Base-by-base conservation (phyloP, 2,329 filamentous ascomycete genomes). In the Colletotrichum noveboracense region DNA sequence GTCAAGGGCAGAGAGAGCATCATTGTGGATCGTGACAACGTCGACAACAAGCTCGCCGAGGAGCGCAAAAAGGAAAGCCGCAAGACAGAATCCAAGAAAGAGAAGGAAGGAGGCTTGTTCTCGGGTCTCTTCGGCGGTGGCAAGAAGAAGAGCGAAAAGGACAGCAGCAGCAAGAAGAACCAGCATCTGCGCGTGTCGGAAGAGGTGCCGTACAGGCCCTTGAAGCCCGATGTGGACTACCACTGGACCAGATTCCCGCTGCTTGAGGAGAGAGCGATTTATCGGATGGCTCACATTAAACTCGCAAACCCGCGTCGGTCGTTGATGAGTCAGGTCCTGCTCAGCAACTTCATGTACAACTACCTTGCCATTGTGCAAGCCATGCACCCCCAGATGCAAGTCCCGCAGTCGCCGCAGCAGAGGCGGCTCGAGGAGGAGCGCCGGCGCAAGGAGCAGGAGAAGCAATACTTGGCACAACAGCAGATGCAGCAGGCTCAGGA, bases 281-380 rank as follows among this genome's bases (percentile, higher is more conserved):
- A 99, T 85, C 93, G 97, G 76, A 98, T 99, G 95, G 97, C 97
- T 21, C 97, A 99, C 83, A 97, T 98, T 86, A 99, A 99, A 85
- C 91, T 99, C 76, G 97, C 97, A n/a, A 98, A 99, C 82, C 97
- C 97, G 48, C 93, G 96, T 60, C 93, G 97, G 71, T 94, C 96
- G 55, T 87, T 99, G 67, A 94, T 98, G 82, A 98, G 96, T 76
- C 97, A 99, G 84, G 97, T 99, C 26, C 89, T 99, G 75, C 91
- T 99, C 79, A 98, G 96, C 86, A 99, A 99, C 84, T 99, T 99
- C 85, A 99, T 99, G 97, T 99, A 99, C 87, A 97, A 96, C 73
- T 99, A 99, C 84, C 91, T 99, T 78, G 97, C 97, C 77, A 99
- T 98, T 84, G 97, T 99, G 61, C 97, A 99, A 86, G 96, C 97